Percentiles rank a stretch among this genome's conserved stretches.
These are phyloP conservation scores for Cladophialophora carrionii DNA, from an alignment of 2,329 filamentous ascomycete genomes.

Conservation along the genomic window DNA sequence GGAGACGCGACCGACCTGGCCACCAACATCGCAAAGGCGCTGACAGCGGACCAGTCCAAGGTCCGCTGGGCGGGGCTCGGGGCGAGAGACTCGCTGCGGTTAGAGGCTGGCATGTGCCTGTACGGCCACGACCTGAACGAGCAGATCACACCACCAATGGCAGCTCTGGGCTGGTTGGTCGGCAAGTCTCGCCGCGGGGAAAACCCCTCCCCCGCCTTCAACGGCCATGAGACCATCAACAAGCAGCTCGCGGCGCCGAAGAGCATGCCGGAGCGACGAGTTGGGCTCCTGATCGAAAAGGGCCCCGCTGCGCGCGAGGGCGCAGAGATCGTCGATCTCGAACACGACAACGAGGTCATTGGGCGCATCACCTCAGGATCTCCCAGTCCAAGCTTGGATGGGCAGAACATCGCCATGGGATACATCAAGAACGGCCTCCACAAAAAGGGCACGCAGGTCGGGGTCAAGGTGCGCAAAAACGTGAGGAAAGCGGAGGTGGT, in stretches of 20 bases:
- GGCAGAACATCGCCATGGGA: conserved; percentile 93
- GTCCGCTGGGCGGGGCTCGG: conserved; percentile 85
- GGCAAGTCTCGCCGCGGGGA: conserved; percentile 71
- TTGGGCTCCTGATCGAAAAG: conserved; percentile 76
- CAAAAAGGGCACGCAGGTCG: conserved; percentile 80
- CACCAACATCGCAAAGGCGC: conserved; percentile 64
- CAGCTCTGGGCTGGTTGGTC: conserved; percentile 76
- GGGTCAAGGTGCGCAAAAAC: conserved; percentile 76
- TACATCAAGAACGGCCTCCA: conserved; percentile 81
- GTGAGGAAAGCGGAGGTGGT: conserved; percentile 72
- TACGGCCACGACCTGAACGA: conserved; percentile 98
- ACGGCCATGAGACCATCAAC: conserved; percentile 78
- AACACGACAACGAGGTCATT: conserved; percentile 63
- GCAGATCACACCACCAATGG: conserved; percentile 69
- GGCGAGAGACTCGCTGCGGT: conserved; percentile 84
- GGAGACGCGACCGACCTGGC: conserved; percentile 55
- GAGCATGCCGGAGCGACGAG: conserved; percentile 70
- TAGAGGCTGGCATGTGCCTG: conserved; percentile 98
- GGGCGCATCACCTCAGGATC: conserved; percentile 87
- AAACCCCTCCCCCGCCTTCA: conserved; percentile 67
- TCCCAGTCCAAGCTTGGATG: conserved; percentile 78
- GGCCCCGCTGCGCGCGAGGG: conserved; percentile 90
- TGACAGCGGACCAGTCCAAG: conserved; percentile 67
- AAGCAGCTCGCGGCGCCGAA: conserved; percentile 67
- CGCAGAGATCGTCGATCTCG: conserved; percentile 68